Conservation (phyloP, 2,329 filamentous ascomycete genomes). For the Xylaria sp. region DNA sequence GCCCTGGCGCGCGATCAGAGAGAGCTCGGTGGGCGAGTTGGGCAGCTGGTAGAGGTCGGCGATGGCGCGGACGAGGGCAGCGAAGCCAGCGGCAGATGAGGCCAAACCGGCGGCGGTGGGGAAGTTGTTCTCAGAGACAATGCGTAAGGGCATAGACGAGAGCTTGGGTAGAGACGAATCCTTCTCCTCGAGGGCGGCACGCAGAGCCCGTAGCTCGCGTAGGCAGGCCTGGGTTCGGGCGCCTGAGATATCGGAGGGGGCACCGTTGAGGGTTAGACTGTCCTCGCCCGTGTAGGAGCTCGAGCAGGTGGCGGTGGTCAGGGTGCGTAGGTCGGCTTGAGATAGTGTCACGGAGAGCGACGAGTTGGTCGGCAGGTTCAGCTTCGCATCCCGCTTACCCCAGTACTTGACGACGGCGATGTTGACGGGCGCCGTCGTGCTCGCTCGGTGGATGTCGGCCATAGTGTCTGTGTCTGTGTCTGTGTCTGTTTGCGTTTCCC, state of each 20-base stretch:
- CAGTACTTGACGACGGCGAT: slow-evolving; percentile 99
- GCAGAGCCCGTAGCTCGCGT: slow-evolving; percentile 81
- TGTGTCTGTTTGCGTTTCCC: neutral
- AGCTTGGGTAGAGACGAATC: slow-evolving; percentile 84
- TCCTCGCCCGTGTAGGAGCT: slow-evolving; percentile 72
- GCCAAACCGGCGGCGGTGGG: slow-evolving; percentile 93
- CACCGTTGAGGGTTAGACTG: slow-evolving; percentile 84
- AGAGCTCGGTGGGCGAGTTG: slow-evolving; percentile 82
- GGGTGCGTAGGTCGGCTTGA: slow-evolving; percentile 90
- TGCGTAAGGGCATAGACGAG: slow-evolving; percentile 77
- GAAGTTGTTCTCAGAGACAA: slow-evolving; percentile 99
- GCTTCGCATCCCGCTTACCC: slow-evolving; percentile 93
- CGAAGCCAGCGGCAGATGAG: slow-evolving; percentile 75
- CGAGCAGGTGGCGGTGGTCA: slow-evolving; percentile 95
- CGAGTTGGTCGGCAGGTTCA: slow-evolving; percentile 98
- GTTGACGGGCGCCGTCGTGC: slow-evolving; percentile 96
- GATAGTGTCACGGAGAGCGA: slow-evolving; percentile 97
- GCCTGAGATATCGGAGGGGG: slow-evolving; percentile 83
- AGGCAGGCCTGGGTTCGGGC: slow-evolving; percentile 96
- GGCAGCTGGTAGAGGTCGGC: slow-evolving; percentile 91
- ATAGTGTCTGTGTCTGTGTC: slow-evolving; percentile 44
- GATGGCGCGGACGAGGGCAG: slow-evolving; percentile 81
- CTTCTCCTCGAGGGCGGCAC: slow-evolving; percentile 76
- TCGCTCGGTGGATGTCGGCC: slow-evolving; percentile 82
- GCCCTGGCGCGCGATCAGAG: slow-evolving; percentile 89